These are phyloP conservation scores for Mucor sp. DNA, from an alignment of 371 early-diverging fungal genomes.

Conservation along the genomic window DNA sequence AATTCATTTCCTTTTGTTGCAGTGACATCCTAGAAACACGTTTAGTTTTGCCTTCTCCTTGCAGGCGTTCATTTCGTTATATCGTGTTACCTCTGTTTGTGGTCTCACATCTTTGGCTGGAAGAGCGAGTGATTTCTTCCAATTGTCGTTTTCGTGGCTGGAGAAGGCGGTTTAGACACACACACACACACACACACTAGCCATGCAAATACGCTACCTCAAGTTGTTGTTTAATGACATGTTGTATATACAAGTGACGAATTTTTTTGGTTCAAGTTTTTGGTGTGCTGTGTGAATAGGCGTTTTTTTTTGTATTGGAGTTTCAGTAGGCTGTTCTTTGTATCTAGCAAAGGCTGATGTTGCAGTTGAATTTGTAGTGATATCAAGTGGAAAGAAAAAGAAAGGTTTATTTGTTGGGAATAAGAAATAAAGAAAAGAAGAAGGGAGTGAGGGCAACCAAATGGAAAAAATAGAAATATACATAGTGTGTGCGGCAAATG, in stretches of 20 bases:
- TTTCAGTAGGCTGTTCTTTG: neutral
- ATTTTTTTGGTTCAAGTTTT: neutral
- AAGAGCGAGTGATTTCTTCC: constrained; percentile 73
- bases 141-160: constrained; percentile 65
- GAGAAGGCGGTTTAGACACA: neutral
- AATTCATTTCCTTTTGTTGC: constrained; percentile 96
- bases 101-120: constrained; percentile 85
- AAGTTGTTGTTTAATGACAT: neutral
- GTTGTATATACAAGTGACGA: neutral
- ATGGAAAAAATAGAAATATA: neutral
- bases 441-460: neutral
- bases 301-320: neutral
- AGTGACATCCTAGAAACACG: constrained; percentile 75
- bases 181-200: neutral
- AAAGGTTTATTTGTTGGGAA: neutral
- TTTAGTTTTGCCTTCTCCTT: neutral
- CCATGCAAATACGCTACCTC: neutral
- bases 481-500: neutral
- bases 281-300: neutral
- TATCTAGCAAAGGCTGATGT: neutral
- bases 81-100: constrained; percentile 73
- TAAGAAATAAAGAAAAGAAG: neutral
- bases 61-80: neutral
- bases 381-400: neutral
- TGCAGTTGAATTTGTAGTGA: neutral